Percentiles rank a stretch among this genome's conserved stretches.
These are phyloP conservation scores for Capronia americana DNA, from an alignment of 2,329 filamentous ascomycete species.

Conservation along the genomic window DNA sequence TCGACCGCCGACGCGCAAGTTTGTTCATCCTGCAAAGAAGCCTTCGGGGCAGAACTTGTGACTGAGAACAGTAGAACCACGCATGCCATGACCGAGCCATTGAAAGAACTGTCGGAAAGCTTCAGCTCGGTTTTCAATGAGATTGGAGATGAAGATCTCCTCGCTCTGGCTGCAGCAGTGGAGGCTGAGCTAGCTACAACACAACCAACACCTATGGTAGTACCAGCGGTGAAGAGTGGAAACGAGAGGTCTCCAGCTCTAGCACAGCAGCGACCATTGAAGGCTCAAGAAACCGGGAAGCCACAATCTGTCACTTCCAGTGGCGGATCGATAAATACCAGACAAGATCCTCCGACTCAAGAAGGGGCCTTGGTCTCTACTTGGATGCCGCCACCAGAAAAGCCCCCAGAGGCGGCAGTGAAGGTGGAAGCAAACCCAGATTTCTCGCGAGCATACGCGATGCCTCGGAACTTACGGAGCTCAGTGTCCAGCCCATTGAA, in stretches of 20 bases:
- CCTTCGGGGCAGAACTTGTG: background rate
- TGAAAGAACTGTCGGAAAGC: constrained; percentile 22
- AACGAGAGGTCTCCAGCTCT: background rate
- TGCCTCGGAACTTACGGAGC: background rate
- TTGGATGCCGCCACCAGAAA: background rate
- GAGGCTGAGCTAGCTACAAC: constrained; percentile 20
- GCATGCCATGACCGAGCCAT: background rate
- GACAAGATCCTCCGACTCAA: background rate
- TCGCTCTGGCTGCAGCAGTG: constrained; percentile 27
- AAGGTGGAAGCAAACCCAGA: background rate
- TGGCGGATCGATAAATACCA: background rate
- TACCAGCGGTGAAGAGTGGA: background rate
- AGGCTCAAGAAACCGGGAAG: background rate
- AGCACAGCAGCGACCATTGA: background rate
- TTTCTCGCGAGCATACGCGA: background rate
- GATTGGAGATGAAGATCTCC: constrained; percentile 32
- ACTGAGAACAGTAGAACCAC: background rate
- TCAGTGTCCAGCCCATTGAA: background rate
- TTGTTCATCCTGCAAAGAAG: background rate
- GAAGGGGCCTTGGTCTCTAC: background rate
- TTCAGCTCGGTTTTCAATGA: constrained; percentile 34
- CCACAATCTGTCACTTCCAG: background rate
- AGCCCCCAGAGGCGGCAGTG: background rate
- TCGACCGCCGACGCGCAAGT: background rate
- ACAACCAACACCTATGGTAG: background rate